These are phyloP conservation scores for Colletotrichum sp. DNA, from an alignment of 2,329 filamentous ascomycete genomes.

Conservation along the genomic window DNA sequence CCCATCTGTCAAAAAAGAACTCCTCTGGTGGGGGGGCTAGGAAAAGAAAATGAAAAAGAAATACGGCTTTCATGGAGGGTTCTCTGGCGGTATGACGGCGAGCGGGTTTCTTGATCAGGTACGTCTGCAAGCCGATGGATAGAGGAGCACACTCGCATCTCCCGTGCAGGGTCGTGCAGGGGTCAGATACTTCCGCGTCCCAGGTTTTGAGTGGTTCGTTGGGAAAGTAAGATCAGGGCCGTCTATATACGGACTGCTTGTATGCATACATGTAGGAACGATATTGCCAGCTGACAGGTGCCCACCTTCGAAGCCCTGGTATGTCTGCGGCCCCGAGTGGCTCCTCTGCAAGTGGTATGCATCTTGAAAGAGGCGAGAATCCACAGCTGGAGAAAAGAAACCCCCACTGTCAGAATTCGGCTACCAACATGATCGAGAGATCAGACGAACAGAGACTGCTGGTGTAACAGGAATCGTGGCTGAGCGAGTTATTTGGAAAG, in stretches of 20 bases:
- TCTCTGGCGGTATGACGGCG: not conserved
- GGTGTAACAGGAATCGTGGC: not conserved
- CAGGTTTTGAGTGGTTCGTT: not conserved
- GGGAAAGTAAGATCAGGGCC: not conserved
- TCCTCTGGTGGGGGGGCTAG: not conserved
- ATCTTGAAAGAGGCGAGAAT: not conserved
- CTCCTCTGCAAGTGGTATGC: not conserved
- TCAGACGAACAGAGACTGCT: not conserved
- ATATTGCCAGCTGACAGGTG: not conserved
- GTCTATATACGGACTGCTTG: not conserved
- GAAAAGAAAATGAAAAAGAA: not conserved
- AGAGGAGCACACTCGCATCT: not conserved
- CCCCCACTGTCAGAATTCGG: not conserved
- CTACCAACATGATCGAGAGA: not conserved
- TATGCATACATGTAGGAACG: not conserved
- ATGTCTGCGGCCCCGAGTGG: not conserved
- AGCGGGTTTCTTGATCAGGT: not conserved
- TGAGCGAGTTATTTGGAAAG: not conserved
- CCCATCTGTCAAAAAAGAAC: not conserved
- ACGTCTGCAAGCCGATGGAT: not conserved
- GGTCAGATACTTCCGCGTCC: not conserved
- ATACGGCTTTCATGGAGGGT: not conserved
- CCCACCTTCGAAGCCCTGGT: not conserved
- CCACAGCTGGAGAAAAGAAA: conserved; percentile 11
- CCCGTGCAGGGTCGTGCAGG: not conserved